Base-by-base conservation (phyloP, 2,329 filamentous ascomycete genomes). In the Diaporthe vaccinii region DNA sequence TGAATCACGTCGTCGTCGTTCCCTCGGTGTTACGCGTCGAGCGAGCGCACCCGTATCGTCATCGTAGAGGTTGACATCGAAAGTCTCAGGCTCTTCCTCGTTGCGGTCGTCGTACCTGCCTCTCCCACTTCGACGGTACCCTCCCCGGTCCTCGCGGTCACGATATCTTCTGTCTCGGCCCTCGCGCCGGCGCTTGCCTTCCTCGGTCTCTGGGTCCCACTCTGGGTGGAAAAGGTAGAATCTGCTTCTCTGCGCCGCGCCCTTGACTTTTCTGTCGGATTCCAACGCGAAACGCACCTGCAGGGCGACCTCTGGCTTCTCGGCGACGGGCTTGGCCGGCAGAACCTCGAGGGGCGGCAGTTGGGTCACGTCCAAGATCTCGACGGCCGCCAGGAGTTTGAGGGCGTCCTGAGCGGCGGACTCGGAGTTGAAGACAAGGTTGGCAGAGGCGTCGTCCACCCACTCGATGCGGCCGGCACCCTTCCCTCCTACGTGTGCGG, bases 191-290 rank as follows among this genome's bases (percentile, higher is more conserved):
- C 91, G 90, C 57, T 71, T 72, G 46, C 75, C 75, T 51, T 76
- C 73, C 25, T 76, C 75, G 84, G 94, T 95, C 78, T 93, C 92
- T 3, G 93, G 95, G 80, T 98, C 96, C 81, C 95, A 92, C 79
- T 98, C 94, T 1, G 96, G 96, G 79, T 98, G 94, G 80, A 97
- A 89, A 49, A 98, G 91, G 82, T 99, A 99, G 86, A 97, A 98
- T 17, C 95, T 91, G 84, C 96, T 98, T 76, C 94, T 90, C 69
- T 93, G 90, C 15, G 95, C 91, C 1, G 97, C 96, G 55, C 94
- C 93, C 58, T 87, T 90, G 80, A 92, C 90, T 84, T 99, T 99
- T 82, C 89, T 93, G 84, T 99, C 97, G 31, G 91, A 89, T 36
- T 89, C 87, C 8, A 95, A 89, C 0, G 96, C 93, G 76, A 94